Evolutionary conservation across 2,329 filamentous ascomycete species (phyloP).

Genomic region (Aspergillus ibericus): DNA sequence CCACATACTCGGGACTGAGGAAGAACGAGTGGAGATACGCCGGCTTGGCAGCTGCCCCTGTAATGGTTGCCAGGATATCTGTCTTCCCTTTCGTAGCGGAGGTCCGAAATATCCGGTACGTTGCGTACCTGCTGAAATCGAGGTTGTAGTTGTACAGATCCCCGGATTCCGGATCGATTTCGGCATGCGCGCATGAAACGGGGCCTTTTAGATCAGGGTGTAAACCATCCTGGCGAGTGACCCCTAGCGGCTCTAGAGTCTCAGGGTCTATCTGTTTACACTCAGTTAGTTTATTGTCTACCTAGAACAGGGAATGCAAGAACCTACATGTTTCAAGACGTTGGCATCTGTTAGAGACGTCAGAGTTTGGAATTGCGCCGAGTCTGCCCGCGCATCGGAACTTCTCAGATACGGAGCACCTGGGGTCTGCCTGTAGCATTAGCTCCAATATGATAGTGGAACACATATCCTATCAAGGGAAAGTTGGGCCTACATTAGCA

Average conservation of each 20-base stretch:
- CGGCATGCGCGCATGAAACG: constrained; percentile 68
- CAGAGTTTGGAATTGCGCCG: constrained; percentile 47
- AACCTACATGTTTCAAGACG: constrained; percentile 6
- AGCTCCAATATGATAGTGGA: too few species aligned
- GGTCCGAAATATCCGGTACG: constrained; percentile 69
- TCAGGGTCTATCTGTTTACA: constrained; percentile 58
- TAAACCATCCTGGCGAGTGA: constrained; percentile 57
- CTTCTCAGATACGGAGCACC: constrained; percentile 8
- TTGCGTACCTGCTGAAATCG: constrained; percentile 55
- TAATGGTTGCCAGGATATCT: constrained; percentile 67
- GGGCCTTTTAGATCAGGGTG: constrained; percentile 67
- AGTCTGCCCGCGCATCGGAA: too few species aligned
- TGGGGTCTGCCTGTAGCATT: constrained; percentile 6
- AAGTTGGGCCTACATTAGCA: constrained; percentile 59
- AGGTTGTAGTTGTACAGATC: constrained; percentile 80
- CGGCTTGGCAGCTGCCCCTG: constrained; percentile 38
- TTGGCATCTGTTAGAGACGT: constrained; percentile 60
- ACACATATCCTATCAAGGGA: too few species aligned
- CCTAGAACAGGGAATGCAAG: too few species aligned
- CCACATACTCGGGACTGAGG: constrained; percentile 65
- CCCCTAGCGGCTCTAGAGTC: constrained; percentile 68
- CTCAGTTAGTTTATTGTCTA: too few species aligned
- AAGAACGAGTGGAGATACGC: constrained; percentile 81
- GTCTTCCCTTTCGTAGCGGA: constrained; percentile 63
- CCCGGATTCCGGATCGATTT: constrained; percentile 66